Base-by-base conservation (phyloP, 148 eudicot species). In the Diospyros kaki region DNA sequence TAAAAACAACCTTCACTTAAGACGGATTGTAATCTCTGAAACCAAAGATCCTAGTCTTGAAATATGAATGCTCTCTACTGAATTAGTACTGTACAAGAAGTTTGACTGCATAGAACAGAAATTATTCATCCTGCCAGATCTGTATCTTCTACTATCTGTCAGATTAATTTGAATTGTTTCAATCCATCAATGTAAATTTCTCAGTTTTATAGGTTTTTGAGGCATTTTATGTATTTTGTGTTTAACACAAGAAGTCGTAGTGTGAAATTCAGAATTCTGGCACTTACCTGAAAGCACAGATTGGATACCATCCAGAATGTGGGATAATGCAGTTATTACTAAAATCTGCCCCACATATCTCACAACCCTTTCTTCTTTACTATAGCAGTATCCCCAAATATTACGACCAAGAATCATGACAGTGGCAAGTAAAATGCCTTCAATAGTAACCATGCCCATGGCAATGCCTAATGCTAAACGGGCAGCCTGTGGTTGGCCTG, bases 351-450 rank as follows among this genome's bases (percentile, higher is more conserved):
- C 87, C 64, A 87, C 90, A 62, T 90, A 86, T 54, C 78, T 72
- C 58, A 88, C 89, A 0, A 90, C 88, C 44, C 76, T 73, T 45
- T 72, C 79, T 61, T 90, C 87, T 2, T 63, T 88, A 60, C 87
- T 88, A 43, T 86, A 90, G 41, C 83, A 84, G 48, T 88, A 87
- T 1, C 95, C 89, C 95, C 92, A 90, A 1, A 83, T 6, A 15
- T 84, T 82, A 2, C 86, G 90, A 18, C 83, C 87, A 17, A 84
- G 59, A 6, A 90, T 74, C 68, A 88, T 56, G 60, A 83, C 42
- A 4, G 46, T 15, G 1, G 79, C 89, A 0, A 50, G 78, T 51
- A 75, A 61, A 13, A 85, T 45, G n/a, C 90, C 88, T 68, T 90
- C 90, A 0, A 55, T 40, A 12, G 64, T 76, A 45, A 86, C 86